Percentiles rank a stretch among this genome's conserved stretches.
Evolutionary conservation across 495 filamentous ascomycete species (phyloP).

Genomic region (Tuber melanosporum): DNA sequence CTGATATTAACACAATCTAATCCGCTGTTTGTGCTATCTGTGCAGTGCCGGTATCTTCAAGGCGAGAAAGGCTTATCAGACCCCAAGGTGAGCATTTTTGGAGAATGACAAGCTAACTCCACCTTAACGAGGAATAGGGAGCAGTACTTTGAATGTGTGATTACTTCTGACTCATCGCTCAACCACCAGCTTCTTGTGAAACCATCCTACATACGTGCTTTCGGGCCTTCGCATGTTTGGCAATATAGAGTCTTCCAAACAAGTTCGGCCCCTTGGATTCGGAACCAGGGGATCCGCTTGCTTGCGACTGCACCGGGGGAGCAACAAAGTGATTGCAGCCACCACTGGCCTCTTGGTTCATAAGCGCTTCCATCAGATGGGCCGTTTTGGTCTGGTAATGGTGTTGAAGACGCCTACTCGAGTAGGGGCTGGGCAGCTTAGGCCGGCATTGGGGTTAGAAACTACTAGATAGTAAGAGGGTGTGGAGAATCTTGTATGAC

Average conservation of each 20-base stretch:
- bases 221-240: background rate
- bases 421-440: background rate
- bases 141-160: background rate
- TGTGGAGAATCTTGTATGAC: background rate
- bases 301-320: background rate
- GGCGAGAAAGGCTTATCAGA: background rate
- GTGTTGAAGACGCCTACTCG: background rate
- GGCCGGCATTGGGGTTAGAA: background rate
- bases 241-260: background rate
- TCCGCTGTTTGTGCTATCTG: background rate
- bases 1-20: background rate
- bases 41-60: background rate
- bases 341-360: background rate
- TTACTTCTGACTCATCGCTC: background rate
- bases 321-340: background rate
- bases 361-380: background rate
- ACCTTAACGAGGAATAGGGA: background rate
- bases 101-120: background rate
- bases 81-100: background rate
- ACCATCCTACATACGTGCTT: background rate
- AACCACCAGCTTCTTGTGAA: background rate
- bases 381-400: background rate
- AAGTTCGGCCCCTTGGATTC: background rate
- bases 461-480: background rate
- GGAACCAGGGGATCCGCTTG: background rate